Evolutionary conservation across 441 rosid species (phyloP).

Genomic region (Euphorbia celastroides): DNA sequence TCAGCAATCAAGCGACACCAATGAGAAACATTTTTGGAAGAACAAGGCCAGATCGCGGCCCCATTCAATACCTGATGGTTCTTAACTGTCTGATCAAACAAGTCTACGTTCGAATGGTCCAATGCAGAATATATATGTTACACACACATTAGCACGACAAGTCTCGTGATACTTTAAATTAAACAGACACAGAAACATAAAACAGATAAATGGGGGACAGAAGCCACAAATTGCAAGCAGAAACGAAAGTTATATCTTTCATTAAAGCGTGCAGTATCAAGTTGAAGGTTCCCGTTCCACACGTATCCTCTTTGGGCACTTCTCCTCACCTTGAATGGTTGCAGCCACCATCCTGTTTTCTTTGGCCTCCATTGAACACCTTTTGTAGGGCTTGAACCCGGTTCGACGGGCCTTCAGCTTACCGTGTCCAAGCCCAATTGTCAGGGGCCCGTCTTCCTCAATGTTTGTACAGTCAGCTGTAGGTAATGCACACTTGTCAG

Average conservation of each 20-base stretch:
- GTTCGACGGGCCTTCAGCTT: slow-evolving; percentile 54
- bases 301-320: slow-evolving; percentile 73
- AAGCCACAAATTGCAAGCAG: slow-evolving; percentile 27
- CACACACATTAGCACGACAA: slow-evolving; percentile 35
- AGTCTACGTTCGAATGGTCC: slow-evolving; percentile 22
- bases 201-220: slow-evolving; percentile 21
- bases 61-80: slow-evolving; percentile 25
- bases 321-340: slow-evolving; percentile 57
- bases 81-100: slow-evolving; percentile 23
- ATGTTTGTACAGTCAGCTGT: slow-evolving; percentile 17
- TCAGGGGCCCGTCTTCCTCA: slow-evolving; percentile 37
- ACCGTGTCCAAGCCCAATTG: slow-evolving; percentile 52
- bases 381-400: slow-evolving; percentile 94
- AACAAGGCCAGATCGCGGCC: slow-evolving; percentile 5
- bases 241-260: slow-evolving; percentile 28
- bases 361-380: slow-evolving; percentile 78
- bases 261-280: slow-evolving; percentile 29
- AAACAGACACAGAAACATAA: slow-evolving; percentile 18
- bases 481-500: slow-evolving; percentile 30
- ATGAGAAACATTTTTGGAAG: slow-evolving; percentile 1
- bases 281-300: slow-evolving; percentile 57
- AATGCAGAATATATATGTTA: slow-evolving; percentile 26
- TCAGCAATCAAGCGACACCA: too few relatives aligned
- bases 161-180: slow-evolving; percentile 33
- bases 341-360: slow-evolving; percentile 42